Evolutionary conservation across 1,139 yeast species (phyloP), one percentile per base, ranked within the genome.

Genomic region (Pichia sp.): DNA sequence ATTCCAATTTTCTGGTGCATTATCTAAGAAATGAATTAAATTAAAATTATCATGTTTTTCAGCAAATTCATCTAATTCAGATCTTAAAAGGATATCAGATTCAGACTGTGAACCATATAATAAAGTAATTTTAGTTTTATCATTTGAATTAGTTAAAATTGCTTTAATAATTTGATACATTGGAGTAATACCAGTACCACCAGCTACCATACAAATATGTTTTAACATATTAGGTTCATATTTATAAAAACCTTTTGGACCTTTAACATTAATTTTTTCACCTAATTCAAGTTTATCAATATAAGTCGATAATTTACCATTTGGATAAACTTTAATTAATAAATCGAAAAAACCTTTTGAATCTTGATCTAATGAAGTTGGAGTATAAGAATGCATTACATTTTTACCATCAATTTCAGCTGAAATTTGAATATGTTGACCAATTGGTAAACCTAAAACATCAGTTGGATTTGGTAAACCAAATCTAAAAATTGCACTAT

Each of bases 141-240:
- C 97, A 33, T 69, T 69, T 40, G 95, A 89, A 70, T 89, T 79
- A 56, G 73, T 71, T 62, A 81, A 68, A 57, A 85, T 76, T 50
- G 80, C 80, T 56, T 80, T 81, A 55, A 87, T 68, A 64, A 92
- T 69, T 70, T 92, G 98, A 73, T 75, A 89, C 75, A 90, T 76
- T 52, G 97, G 98, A 29, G 97, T 87, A 67, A 92, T 87, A 67
- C 97, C 97, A 40, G 95, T 85, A 61, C 98, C 98, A 57, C 96
- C 96, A 36, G 96, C 96, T 55, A 92, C 81, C 89, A 92, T 89
- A 47, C 84, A 85, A 55, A 87, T 77, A 46, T 77, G 74, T 50
- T 77, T 71, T 53, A 80, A 82, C 76, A 85, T 82, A 65, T 87
- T 87, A 56, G 95, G 87, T 46, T 79, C 73, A 69, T 90, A 90